Conservation (phyloP, 495 filamentous ascomycete species). For the Aspergillus ostianus region DNA sequence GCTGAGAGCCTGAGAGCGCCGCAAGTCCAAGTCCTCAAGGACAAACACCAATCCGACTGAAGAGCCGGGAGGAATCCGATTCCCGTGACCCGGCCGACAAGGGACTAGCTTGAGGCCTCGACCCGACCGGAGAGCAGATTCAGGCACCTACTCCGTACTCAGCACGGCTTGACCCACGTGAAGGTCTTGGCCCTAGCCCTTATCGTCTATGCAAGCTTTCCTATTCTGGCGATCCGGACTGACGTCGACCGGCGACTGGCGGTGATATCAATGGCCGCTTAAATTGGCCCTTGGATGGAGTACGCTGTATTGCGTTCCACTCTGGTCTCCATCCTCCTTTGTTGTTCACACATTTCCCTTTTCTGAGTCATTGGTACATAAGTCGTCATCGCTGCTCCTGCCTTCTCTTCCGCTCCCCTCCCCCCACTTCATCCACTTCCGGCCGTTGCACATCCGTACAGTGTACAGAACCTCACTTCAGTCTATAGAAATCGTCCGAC, state of each 20-base stretch:
- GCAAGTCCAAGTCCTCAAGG: too few species aligned
- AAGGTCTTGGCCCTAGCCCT: slow-evolving; percentile 25
- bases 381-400: neutral
- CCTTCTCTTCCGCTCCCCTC: slow-evolving; percentile 1
- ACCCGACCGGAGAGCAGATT: slow-evolving; percentile 4
- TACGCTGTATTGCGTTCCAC: neutral
- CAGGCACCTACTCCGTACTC: neutral
- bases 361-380: slow-evolving; percentile 3
- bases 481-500: neutral
- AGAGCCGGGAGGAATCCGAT: neutral
- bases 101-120: slow-evolving; percentile 11
- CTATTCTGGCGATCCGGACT: slow-evolving; percentile 25
- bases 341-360: neutral
- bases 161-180: slow-evolving; percentile 22
- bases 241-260: slow-evolving; percentile 24
- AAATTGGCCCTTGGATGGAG: neutral
- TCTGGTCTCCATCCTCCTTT: slow-evolving; percentile 2
- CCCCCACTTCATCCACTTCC: slow-evolving; percentile 6
- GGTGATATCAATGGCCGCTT: slow-evolving; percentile 18
- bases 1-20: too few species aligned
- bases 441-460: slow-evolving; percentile 5
- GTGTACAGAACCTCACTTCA: neutral
- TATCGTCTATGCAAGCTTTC: slow-evolving; percentile 19
- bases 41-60: neutral
- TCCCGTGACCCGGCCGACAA: slow-evolving; percentile 13